phyloP scores from a whole-genome alignment of 768 basidiomycete species.

The Naganishia friedmannii region DNA sequence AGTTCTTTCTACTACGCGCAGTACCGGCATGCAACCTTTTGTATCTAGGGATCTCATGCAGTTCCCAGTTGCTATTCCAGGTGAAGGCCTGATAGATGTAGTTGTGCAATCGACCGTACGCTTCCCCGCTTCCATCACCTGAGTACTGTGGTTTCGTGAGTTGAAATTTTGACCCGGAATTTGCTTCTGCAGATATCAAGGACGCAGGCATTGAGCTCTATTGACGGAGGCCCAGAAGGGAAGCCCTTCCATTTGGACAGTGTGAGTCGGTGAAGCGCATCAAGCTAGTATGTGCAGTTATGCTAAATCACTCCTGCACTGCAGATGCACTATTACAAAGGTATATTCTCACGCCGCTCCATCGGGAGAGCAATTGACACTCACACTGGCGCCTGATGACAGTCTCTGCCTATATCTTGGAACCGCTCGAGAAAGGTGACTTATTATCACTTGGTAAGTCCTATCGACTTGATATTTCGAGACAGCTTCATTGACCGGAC shows the following conservation, averaged over 20 bases:
- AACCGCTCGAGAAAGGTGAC: conserved; percentile 40
- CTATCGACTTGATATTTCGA: no score
- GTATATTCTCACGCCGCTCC: conserved; percentile 24
- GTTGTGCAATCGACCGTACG: conserved; percentile 47
- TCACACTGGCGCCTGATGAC: neutral
- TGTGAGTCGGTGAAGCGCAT: conserved; percentile 17
- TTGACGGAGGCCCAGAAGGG: conserved; percentile 46
- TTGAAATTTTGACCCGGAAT: neutral
- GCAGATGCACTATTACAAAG: conserved; percentile 49
- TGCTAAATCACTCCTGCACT: neutral
- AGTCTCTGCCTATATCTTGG: conserved; percentile 45
- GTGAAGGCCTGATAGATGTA: conserved; percentile 48
- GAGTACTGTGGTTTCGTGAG: neutral
- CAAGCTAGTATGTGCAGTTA: neutral
- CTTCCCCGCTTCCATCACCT: neutral
- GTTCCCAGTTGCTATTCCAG: conserved; percentile 48
- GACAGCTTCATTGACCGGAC: neutral
- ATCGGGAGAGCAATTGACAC: no score
- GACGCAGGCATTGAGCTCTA: conserved; percentile 38
- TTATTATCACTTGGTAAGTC: conserved; percentile 46
- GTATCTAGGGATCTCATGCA: conserved; percentile 48
- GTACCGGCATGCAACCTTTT: conserved; percentile 45
- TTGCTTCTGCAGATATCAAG: conserved; percentile 34
- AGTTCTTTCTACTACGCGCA: neutral
- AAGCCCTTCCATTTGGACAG: conserved; percentile 47